A percentile compares a stretch with the other conserved stretches of the same genome.
These are phyloP conservation scores for Fusarium sp. DNA, from an alignment of 2,329 filamentous ascomycete genomes.

Conservation along the genomic window DNA sequence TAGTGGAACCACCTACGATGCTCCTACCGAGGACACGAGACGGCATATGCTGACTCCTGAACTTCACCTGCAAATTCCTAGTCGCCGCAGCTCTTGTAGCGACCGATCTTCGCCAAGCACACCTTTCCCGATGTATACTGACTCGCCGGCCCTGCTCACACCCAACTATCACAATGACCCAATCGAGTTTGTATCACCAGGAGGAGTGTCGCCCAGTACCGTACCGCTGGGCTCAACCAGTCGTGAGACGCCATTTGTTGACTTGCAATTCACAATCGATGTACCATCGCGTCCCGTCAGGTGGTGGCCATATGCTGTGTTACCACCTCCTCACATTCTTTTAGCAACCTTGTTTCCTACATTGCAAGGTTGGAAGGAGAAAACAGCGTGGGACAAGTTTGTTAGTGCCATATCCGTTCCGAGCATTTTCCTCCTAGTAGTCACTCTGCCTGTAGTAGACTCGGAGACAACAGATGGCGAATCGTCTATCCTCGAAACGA, in stretches of 20 bases:
- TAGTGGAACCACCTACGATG: conserved; percentile 30
- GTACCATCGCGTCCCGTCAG: conserved; percentile 60
- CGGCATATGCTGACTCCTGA: conserved; percentile 31
- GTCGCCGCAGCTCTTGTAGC: conserved; percentile 56
- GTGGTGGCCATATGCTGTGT: conserved; percentile 84
- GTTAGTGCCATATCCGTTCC: conserved; percentile 87
- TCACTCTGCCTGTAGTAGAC: conserved; percentile 93
- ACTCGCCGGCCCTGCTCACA: conserved; percentile 63
- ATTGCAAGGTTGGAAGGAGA: conserved; percentile 81
- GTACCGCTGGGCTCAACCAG: conserved; percentile 54
- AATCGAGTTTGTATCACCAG: conserved; percentile 65
- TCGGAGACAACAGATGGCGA: conserved; percentile 65
- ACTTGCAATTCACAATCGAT: conserved; percentile 54
- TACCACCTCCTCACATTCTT: conserved; percentile 79
- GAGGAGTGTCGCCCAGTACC: conserved; percentile 54
- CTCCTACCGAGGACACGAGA: conserved; percentile 10
- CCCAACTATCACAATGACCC: conserved; percentile 55
- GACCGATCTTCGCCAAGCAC: conserved; percentile 62
- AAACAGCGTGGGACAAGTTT: conserved; percentile 85
- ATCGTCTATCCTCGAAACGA: conserved; percentile 39
- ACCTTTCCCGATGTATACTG: conserved; percentile 76
- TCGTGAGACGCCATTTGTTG: conserved; percentile 61
- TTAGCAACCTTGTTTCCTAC: conserved; percentile 86
- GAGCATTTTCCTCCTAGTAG: conserved; percentile 87
- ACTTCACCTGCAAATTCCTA: conserved; percentile 61